phyloP scores from a whole-genome alignment of 805 yeast species.

The Cyberlindnera euphorbiae region DNA sequence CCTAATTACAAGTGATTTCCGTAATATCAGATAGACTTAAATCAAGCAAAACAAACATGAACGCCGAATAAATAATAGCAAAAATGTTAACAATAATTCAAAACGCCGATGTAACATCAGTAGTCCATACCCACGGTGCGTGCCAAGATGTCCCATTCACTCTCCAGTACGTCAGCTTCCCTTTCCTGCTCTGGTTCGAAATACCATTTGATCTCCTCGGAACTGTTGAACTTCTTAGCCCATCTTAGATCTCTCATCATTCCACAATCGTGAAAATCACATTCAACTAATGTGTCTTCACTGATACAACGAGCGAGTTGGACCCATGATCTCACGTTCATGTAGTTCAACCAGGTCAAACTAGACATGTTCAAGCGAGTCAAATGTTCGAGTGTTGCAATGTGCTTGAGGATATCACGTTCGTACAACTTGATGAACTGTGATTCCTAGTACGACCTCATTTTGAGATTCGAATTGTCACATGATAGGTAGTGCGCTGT shows the following conservation, averaged over 20 bases:
- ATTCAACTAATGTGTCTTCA: slow-evolving; percentile 7
- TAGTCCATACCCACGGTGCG: slow-evolving; percentile 26
- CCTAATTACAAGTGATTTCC: slow-evolving; percentile 25
- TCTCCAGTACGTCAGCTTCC: slow-evolving; percentile 2
- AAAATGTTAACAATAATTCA: neutral
- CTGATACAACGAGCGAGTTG: slow-evolving; percentile 19
- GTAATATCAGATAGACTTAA: no score
- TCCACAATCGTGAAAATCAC: slow-evolving; percentile 45
- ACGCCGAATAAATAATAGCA: no score
- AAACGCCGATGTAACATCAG: slow-evolving; percentile 4
- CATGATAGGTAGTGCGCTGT: slow-evolving; percentile 15
- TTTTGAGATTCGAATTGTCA: slow-evolving; percentile 16
- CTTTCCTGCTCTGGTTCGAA: slow-evolving; percentile 17
- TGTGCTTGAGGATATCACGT: slow-evolving; percentile 21
- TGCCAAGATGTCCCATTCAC: slow-evolving; percentile 4
- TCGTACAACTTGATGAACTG: slow-evolving; percentile 19
- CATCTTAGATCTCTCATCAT: slow-evolving; percentile 44
- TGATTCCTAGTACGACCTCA: slow-evolving; percentile 16
- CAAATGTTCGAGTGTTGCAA: slow-evolving; percentile 34
- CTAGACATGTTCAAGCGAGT: slow-evolving; percentile 33
- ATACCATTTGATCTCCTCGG: slow-evolving; percentile 15
- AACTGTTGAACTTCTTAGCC: slow-evolving; percentile 29
- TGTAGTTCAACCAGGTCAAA: slow-evolving; percentile 45
- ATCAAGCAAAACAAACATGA: no score
- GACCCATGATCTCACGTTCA: slow-evolving; percentile 29